Evolutionary conservation across 1,139 yeast genomes (phyloP).

Genomic region (Saccharomyces hybrid): DNA sequence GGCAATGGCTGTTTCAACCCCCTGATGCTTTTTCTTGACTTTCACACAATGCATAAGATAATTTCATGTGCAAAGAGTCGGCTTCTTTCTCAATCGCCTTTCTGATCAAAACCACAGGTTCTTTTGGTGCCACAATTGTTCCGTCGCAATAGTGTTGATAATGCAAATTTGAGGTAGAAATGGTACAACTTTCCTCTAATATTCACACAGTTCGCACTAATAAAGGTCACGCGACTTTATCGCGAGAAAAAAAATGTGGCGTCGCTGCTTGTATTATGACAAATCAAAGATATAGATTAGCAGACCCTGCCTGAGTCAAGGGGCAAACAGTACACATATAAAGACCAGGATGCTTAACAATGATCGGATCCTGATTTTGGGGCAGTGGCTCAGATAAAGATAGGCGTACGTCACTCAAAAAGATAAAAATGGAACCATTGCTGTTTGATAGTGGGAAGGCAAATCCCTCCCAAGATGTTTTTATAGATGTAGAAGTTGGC

Average conservation of each 20-base stretch:
- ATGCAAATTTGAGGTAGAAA: neutral
- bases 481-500: constrained; percentile 1
- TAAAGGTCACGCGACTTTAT: neutral
- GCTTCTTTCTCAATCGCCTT: neutral
- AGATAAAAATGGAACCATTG: neutral
- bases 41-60: neutral
- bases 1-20: neutral
- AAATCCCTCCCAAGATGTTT: neutral
- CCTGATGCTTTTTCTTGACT: neutral
- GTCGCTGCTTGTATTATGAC: neutral
- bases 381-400: neutral
- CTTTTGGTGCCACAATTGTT: neutral
- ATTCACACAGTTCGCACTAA: neutral
- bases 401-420: neutral
- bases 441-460: neutral
- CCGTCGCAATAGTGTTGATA: neutral
- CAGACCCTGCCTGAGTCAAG: neutral
- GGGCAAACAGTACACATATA: neutral
- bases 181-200: neutral
- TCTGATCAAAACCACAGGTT: too few relatives aligned
- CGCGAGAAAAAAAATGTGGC: neutral
- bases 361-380: neutral
- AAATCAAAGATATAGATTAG: neutral
- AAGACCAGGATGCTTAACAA: neutral
- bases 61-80: neutral